A percentile compares a stretch with the other conserved stretches of the same genome.
Evolutionary conservation across 75 land plant genomes (phyloP).

Genomic region (Selaginella moellendorffii): DNA sequence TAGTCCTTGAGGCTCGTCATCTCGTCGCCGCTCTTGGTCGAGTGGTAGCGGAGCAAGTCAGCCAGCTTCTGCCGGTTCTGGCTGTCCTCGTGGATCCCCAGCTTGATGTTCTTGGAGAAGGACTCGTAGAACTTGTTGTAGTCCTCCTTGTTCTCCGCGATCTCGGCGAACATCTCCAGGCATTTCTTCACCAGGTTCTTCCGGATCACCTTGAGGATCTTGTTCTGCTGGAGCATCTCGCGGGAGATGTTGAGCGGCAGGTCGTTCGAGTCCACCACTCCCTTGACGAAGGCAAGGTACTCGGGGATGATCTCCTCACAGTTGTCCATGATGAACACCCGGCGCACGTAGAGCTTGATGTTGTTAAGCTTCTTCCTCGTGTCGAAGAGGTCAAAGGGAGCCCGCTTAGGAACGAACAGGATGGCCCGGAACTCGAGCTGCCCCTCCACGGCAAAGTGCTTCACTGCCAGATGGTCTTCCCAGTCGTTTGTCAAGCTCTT

Average conservation of each 20-base stretch:
- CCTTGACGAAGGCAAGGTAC: conserved; percentile 50
- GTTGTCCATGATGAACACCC: conserved; percentile 70
- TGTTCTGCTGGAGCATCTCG: conserved; percentile 69
- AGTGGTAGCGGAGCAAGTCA: conserved; percentile 18
- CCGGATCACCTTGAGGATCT: conserved; percentile 25
- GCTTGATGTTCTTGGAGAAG: conserved; percentile 11
- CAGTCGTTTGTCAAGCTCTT: conserved; percentile 63
- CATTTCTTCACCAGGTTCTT: conserved; percentile 27
- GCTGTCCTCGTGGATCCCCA: conserved; percentile 18
- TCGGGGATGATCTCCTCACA: conserved; percentile 60
- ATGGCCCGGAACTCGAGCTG: conserved; percentile 52
- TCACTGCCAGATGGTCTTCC: conserved; percentile 61
- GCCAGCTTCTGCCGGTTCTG: conserved; percentile 19
- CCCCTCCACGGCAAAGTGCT: conserved; percentile 64
- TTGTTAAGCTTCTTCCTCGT: conserved; percentile 66
- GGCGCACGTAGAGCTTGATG: conserved; percentile 63
- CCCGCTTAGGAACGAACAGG: conserved; percentile 36
- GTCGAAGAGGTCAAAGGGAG: conserved; percentile 46
- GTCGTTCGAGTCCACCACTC: conserved; percentile 59
- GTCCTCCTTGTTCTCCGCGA: conserved; percentile 29
- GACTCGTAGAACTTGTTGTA: conserved; percentile 21
- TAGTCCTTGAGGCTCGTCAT: conserved; percentile 26
- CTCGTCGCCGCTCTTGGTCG: conserved; percentile 30
- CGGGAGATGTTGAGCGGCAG: conserved; percentile 67
- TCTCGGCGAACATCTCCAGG: conserved; percentile 28